Evolutionary conservation across 1,284 basidiomycete species (phyloP).

Genomic region (Ganoderma sinense): DNA sequence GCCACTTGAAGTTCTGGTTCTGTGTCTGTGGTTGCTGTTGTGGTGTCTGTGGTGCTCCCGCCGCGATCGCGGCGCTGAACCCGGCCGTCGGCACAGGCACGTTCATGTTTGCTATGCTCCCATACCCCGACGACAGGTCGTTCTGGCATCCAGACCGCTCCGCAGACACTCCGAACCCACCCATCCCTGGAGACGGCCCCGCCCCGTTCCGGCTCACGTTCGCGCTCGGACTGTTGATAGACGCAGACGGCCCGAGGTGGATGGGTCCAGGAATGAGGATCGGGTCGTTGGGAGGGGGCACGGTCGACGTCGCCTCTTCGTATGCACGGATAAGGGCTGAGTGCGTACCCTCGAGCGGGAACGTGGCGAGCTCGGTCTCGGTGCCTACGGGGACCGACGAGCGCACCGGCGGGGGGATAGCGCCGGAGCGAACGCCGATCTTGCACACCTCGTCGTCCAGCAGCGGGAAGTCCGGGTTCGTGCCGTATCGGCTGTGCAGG

Average conservation of each 20-base stretch:
- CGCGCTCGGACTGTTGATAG: not conserved
- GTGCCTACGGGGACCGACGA: slow-evolving; percentile 3
- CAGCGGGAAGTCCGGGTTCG: slow-evolving; percentile 22
- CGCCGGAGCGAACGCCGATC: slow-evolving; percentile 34
- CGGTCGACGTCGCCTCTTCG: slow-evolving; percentile 35
- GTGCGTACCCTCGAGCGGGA: slow-evolving; percentile 39
- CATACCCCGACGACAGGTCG: slow-evolving; percentile 18
- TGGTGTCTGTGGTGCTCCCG: slow-evolving; percentile 11
- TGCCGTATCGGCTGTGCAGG: slow-evolving; percentile 35
- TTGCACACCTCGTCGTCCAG: slow-evolving; percentile 36
- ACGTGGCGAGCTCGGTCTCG: slow-evolving; percentile 22
- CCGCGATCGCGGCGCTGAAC: slow-evolving; percentile 7
- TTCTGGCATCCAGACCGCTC: slow-evolving; percentile 30
- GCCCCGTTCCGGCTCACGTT: not conserved
- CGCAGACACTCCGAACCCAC: slow-evolving; percentile 29
- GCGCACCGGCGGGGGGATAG: slow-evolving; percentile 14
- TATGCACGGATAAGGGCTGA: slow-evolving; percentile 33
- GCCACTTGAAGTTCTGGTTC: slow-evolving; percentile 27
- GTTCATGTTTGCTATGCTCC: slow-evolving; percentile 1
- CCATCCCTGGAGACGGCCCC: slow-evolving; percentile 5
- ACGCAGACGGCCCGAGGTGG: slow-evolving; percentile 19
- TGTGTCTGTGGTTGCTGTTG: not conserved
- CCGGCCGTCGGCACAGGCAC: slow-evolving; percentile 11
- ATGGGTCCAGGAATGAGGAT: slow-evolving; percentile 30
- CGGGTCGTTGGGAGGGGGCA: slow-evolving; percentile 33